Base-by-base conservation (phyloP, 1,284 basidiomycete genomes). In the Leucoagaricus sp. region DNA sequence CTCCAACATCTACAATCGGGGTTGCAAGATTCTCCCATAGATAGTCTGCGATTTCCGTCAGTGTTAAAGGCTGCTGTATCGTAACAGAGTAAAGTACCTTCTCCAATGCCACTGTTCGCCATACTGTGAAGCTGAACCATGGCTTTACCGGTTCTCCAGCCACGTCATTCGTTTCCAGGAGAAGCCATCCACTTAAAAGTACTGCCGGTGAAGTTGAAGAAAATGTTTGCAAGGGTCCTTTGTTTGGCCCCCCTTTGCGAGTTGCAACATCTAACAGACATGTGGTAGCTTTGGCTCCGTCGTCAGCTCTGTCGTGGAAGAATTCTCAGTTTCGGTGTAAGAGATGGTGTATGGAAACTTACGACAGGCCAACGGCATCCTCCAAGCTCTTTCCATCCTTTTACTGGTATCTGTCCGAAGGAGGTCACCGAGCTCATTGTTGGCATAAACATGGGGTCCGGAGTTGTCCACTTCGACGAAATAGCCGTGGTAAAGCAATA, bases 341-440 rank as follows among this genome's bases (percentile, higher is more conserved):
- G 10, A 46, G 17, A 28, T 19, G 21, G 19, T 46, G 19, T 21
- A 6, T 5, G 36, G 21, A 17, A 15, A n/a, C 53, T 48, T 23
- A 55, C 53, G 41, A 40, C 26, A 55, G 48, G 21, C 53, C 53
- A 15, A 55, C 53, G 6, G 53, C 53, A 15, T 48, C 46, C 28
- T 48, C 48, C 23, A 55, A 12, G 7, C 34, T 55, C 3, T 2
- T 55, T 17, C 34, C 25, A 38, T 48, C 7, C 9, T 46, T 40
- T 21, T 36, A 17, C 19, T 34, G 7, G 13, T 33, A 13, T 33
- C 7, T 33, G 31, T 33, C 40, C 17, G 40, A 2, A 55, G 46
- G 6, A 55, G n/a, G 19, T 13, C 41, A 28, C 34, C 40, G 9
- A 55, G 29, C 17, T 28, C 36, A 19, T 55, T 55, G 29, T 55